phyloP scores from a whole-genome alignment of 257 asterid species.

The Solanum medicagineum region DNA sequence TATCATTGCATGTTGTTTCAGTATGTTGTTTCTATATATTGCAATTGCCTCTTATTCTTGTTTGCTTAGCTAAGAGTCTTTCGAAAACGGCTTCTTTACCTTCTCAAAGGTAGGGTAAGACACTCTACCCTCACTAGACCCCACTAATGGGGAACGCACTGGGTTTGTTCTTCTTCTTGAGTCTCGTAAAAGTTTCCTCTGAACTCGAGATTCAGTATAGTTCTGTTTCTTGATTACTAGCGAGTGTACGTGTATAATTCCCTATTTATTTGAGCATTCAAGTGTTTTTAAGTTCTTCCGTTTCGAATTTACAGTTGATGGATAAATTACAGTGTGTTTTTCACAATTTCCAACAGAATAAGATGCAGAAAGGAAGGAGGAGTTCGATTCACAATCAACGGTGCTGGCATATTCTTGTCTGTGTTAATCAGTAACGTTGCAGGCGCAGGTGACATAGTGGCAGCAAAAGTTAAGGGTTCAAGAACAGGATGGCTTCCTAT shows the following conservation, averaged over 20 bases:
- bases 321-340: not conserved
- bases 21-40: not conserved
- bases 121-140: too few relatives aligned
- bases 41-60: not conserved
- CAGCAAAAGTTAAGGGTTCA: constrained; percentile 62
- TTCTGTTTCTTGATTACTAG: not conserved
- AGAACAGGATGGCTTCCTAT: constrained; percentile 64
- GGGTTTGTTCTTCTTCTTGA: not conserved
- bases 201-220: not conserved
- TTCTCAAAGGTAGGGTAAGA: too few relatives aligned
- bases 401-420: constrained; percentile 41
- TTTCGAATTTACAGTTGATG: not conserved
- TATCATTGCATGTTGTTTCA: not conserved
- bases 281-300: not conserved
- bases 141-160: too few relatives aligned
- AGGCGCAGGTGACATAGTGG: constrained; percentile 43
- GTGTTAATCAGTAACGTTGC: constrained; percentile 55
- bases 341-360: constrained; percentile 10
- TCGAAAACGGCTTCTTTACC: not conserved
- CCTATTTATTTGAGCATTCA: not conserved
- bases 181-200: not conserved
- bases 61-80: not conserved
- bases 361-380: constrained; percentile 66
- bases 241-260: not conserved
- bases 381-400: constrained; percentile 35